phyloP scores from a whole-genome alignment of 441 rosid genomes.

The Euphorbia schlechtendalii region DNA sequence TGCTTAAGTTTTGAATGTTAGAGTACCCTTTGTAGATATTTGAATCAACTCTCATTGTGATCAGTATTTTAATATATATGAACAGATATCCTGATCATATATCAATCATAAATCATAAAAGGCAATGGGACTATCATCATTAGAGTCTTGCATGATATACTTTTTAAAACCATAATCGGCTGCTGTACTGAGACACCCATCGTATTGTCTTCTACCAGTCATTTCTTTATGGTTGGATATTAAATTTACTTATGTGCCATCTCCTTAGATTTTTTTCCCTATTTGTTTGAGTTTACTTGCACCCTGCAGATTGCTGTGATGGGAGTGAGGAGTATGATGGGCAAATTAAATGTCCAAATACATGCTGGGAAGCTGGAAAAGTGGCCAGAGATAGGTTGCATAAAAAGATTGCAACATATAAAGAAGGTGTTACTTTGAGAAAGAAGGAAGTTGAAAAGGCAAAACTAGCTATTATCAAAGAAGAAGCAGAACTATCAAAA shows the following conservation, averaged over 20 bases:
- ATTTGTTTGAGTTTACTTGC: not conserved
- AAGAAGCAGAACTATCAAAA: constrained; percentile 62
- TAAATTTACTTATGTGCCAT: not conserved
- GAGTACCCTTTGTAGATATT: not conserved
- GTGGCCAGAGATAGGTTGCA: constrained; percentile 70
- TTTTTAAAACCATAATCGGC: no score
- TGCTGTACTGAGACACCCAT: no score
- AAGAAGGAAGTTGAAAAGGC: constrained; percentile 54
- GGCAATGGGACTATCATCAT: not conserved
- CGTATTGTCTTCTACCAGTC: not conserved
- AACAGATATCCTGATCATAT: not conserved
- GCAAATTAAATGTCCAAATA: constrained; percentile 55
- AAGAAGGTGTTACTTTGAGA: constrained; percentile 58
- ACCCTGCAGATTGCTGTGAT: constrained; percentile 77
- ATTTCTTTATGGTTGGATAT: constrained; percentile 1
- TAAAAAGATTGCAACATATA: constrained; percentile 60
- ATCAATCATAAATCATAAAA: not conserved
- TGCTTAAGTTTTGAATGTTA: not conserved
- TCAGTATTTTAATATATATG: not conserved
- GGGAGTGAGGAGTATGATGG: constrained; percentile 98
- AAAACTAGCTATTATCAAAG: constrained; percentile 50
- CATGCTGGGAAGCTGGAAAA: constrained; percentile 98
- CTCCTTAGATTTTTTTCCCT: not conserved
- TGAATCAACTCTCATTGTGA: not conserved
- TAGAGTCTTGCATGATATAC: not conserved